Percentiles rank a stretch among this genome's conserved stretches.
These are phyloP conservation scores for Neonectria punicea DNA, from an alignment of 2,329 filamentous ascomycete species.

Conservation along the genomic window DNA sequence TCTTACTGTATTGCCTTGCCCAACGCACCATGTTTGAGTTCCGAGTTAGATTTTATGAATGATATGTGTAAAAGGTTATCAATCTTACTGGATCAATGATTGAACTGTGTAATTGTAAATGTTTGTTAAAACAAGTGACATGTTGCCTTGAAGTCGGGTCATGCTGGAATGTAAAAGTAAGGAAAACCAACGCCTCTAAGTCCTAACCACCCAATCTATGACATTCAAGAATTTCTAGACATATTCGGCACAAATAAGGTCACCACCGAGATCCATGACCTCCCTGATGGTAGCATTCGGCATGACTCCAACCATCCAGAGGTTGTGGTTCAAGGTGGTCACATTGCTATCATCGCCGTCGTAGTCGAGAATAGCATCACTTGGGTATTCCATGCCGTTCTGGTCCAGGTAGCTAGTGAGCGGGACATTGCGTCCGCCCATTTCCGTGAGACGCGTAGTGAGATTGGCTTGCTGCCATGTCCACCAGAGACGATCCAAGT, in stretches of 20 bases:
- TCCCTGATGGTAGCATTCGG: conserved; percentile 41
- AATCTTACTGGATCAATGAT: neutral
- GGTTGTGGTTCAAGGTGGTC: conserved; percentile 28
- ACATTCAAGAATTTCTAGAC: conserved; percentile 5
- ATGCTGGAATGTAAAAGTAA: neutral
- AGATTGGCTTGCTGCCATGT: conserved; percentile 32
- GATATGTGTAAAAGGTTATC: neutral
- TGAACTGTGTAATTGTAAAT: neutral
- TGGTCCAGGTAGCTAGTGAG: conserved; percentile 5
- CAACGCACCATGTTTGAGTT: neutral
- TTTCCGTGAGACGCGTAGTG: conserved; percentile 25
- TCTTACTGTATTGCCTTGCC: neutral
- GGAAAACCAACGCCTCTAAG: neutral
- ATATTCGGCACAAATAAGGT: conserved; percentile 33
- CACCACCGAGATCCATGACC: conserved; percentile 33
- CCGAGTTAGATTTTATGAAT: neutral
- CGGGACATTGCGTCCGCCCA: conserved; percentile 44
- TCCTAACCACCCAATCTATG: neutral
- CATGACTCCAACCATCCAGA: conserved; percentile 19
- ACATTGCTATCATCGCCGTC: conserved; percentile 21
- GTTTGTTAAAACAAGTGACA: neutral
- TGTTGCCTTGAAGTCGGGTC: neutral
- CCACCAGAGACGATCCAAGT: conserved; percentile 32
- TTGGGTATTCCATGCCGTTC: conserved; percentile 16
- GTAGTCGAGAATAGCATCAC: conserved; percentile 2